phyloP scores from a whole-genome alignment of 2,329 filamentous ascomycete species.

The Hypoxylon sp. region DNA sequence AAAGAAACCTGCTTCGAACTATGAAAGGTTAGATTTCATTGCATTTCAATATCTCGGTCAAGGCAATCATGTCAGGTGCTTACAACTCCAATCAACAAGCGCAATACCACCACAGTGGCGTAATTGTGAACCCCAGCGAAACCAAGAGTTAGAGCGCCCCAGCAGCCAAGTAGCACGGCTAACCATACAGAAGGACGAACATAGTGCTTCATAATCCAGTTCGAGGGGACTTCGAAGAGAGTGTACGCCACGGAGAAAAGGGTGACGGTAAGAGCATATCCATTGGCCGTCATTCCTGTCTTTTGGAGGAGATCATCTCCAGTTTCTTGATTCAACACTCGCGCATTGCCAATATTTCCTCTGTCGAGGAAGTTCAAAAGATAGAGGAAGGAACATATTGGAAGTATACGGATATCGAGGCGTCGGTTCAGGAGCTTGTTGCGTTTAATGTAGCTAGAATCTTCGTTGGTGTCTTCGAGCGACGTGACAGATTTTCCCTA shows the following conservation, averaged over 20 bases:
- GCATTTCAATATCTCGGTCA: not conserved
- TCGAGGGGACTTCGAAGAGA: slow-evolving; percentile 68
- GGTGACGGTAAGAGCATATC: slow-evolving; percentile 63
- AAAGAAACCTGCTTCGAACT: slow-evolving; percentile 63
- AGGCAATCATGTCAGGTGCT: slow-evolving; percentile 20
- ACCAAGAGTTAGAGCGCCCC: slow-evolving; percentile 33
- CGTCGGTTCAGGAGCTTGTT: slow-evolving; percentile 35
- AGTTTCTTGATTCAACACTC: slow-evolving; percentile 52
- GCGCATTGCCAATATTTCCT: slow-evolving; percentile 60
- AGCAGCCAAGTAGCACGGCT: slow-evolving; percentile 66
- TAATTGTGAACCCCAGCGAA: slow-evolving; percentile 40
- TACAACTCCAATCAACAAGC: slow-evolving; percentile 60
- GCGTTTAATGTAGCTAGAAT: slow-evolving; percentile 31
- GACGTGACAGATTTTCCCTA: slow-evolving; percentile 12
- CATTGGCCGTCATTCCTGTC: slow-evolving; percentile 53
- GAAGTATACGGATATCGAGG: slow-evolving; percentile 48
- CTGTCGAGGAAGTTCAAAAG: slow-evolving; percentile 65
- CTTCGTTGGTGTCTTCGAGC: slow-evolving; percentile 7
- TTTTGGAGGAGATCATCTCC: slow-evolving; percentile 52
- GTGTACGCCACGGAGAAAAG: slow-evolving; percentile 75
- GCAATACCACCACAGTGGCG: slow-evolving; percentile 39
- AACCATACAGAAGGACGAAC: slow-evolving; percentile 69
- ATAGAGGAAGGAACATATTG: slow-evolving; percentile 64
- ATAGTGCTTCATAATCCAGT: slow-evolving; percentile 67
- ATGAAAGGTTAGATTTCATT: slow-evolving; percentile 1